These are phyloP conservation scores for Amylocarpus encephaloides DNA, from an alignment of 2,329 filamentous ascomycete species.

Conservation along the genomic window DNA sequence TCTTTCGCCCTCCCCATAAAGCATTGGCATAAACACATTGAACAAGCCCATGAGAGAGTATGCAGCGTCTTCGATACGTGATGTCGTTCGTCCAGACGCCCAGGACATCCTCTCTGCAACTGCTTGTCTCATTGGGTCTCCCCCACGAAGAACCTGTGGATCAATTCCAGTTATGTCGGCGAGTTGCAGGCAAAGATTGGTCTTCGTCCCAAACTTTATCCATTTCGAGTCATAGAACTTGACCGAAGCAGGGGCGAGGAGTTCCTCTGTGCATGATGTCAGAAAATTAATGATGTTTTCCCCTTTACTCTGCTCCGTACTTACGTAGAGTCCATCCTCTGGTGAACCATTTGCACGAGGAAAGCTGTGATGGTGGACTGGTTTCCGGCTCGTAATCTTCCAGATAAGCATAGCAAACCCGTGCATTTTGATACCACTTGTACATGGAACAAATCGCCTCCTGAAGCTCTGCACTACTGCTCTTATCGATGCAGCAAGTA, in stretches of 20 bases:
- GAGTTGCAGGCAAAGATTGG: not conserved
- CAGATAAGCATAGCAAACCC: constrained; percentile 7
- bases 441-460: constrained; percentile 1
- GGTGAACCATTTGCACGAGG: constrained; percentile 2
- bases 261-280: too few species aligned
- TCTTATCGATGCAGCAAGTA: constrained; percentile 6
- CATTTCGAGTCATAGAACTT: not conserved
- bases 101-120: constrained; percentile 27
- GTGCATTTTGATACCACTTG: constrained; percentile 3
- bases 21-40: constrained; percentile 27
- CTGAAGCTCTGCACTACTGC: not conserved
- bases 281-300: too few species aligned
- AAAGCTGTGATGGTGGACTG: not conserved
- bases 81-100: constrained; percentile 22
- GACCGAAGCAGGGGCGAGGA: not conserved
- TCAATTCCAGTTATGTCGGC: not conserved
- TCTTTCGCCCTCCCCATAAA: constrained; percentile 30
- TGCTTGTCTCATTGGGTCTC: not conserved
- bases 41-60: constrained; percentile 31
- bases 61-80: constrained; percentile 25
- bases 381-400: not conserved
- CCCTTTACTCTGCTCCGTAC: not conserved
- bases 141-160: not conserved
- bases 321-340: constrained; percentile 4
- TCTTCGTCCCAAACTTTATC: not conserved